Base-by-base conservation (phyloP, 2,329 filamentous ascomycete genomes). In the Penicillium sp. region DNA sequence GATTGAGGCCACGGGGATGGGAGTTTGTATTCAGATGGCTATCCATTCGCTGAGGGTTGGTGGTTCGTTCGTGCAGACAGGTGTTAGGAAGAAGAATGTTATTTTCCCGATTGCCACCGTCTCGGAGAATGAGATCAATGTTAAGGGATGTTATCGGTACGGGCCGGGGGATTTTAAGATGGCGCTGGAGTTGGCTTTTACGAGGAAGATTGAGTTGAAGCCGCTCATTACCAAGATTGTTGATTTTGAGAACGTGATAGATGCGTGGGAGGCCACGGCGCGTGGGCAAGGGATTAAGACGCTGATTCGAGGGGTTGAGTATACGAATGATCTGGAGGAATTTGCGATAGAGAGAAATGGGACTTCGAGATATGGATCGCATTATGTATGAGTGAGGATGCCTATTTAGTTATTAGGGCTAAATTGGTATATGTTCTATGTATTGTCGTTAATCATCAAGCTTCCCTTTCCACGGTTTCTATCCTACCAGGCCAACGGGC, bases 1-100 rank as follows among this genome's bases (percentile, higher is more conserved):
- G 14, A 76, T 79, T 25, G 67, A 77, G 58, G 74, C 77, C 1
- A 74, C 77, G 1, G 78, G 79, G 3, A 76, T 75, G 0, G 70
- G 72, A 15, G 68, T 70, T 2, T 76, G 78, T 49, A 72, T 79
- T 22, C 76, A 78, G 43, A 77, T 74, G 14, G 79, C 77, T 25
- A 62, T 81, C 9, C 68, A 78, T 63, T 69, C 66, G 9, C 56
- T 73, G 9, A 56, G 67, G 7, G 58, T 61, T 20, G 68, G 69
- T 1, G 72, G 72, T 1, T 56, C 56, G 1, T 70, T 67, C 56
- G 66, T 73, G 15, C 72, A 76, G 55, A 69, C 66, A 37, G 71
- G 76, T 0, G 59, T 79, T 42, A 68, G 68, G 6, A 69, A 73
- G 56, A 64, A 73, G n/a, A 70, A 73, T 68, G 60, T 67, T 59